Evolutionary conservation across 768 basidiomycete genomes (phyloP), one percentile per base, ranked within the genome.

Genomic region (Leucogyrophana mollusca): DNA sequence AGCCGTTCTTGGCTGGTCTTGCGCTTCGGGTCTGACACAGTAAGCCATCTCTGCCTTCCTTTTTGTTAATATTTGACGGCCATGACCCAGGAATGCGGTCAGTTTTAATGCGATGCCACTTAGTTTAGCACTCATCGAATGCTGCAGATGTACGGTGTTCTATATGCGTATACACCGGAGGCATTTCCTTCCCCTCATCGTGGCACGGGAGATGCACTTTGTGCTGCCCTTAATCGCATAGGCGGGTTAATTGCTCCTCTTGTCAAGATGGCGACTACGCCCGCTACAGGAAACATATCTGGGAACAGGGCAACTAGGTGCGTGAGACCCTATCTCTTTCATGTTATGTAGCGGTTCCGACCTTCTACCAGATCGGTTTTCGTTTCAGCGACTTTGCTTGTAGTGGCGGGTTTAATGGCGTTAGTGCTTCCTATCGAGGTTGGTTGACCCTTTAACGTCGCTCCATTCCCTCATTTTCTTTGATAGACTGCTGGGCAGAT

Each of bases 91-190:
- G 56, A 69, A 74, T 46, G 72, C 73, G 21, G 73, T 73, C 40
- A 53, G 53, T 51, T 10, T 4, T 4, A 25, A n/a, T n/a, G n/a
- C n/a, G n/a, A n/a, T n/a, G n/a, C n/a, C 34, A 22, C 24, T 10
- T 18, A 9, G 27, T 45, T 22, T 14, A 34, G 25, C 17, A 14
- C 21, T n/a, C 27, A 20, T 34, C 41, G 4, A 47, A 16, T 45
- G 18, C 13, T 40, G 18, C 25, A 62, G 72, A 74, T 76, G 74
- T 77, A 78, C 48, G 78, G 76, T 9, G 69, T 78, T 9, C 64
- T 79, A 10, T 82, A 74, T 43, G 78, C 78, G 2, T 80, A 79
- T 52, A 81, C 80, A 6, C 80, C 80, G 1, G 79, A 82, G 56
- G 75, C 77, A 17, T 82, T 82, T 65, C 76, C 79, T 0, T 75